phyloP scores from a whole-genome alignment of 2,329 filamentous ascomycete genomes.

The Orbilia quercus region DNA sequence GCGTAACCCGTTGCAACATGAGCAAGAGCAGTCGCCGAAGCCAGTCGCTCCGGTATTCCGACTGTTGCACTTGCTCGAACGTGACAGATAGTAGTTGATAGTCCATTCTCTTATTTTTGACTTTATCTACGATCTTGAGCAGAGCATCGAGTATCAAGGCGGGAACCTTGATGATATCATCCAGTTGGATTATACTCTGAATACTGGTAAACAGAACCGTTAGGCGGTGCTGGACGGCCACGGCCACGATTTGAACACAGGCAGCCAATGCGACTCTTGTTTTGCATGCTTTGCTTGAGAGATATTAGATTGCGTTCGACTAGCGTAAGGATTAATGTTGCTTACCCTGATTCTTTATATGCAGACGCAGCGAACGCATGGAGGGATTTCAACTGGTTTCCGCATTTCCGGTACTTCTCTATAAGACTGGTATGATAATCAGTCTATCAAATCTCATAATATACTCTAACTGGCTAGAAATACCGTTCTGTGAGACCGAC shows the following conservation, averaged over 20 bases:
- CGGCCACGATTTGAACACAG: conserved; percentile 57
- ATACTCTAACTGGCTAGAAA: background rate
- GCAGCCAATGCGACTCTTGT: conserved; percentile 58
- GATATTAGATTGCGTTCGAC: conserved; percentile 30
- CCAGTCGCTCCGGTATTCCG: conserved; percentile 52
- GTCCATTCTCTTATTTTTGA: conserved; percentile 68
- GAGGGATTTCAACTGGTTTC: conserved; percentile 60
- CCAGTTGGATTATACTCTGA: conserved; percentile 58
- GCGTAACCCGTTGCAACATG: conserved; percentile 40
- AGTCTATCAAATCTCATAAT: background rate
- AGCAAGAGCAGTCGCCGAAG: conserved; percentile 42
- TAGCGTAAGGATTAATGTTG: background rate
- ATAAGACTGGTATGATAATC: conserved; percentile 67
- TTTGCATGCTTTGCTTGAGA: conserved; percentile 31
- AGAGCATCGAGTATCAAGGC: conserved; percentile 61
- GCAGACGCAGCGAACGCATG: conserved; percentile 31
- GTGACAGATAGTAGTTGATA: conserved; percentile 68
- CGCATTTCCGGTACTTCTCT: conserved; percentile 62
- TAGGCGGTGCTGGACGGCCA: conserved; percentile 59
- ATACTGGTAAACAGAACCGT: conserved; percentile 57
- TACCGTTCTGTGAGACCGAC: conserved; percentile 62
- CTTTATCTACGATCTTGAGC: conserved; percentile 64
- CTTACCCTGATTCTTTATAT: conserved; percentile 37
- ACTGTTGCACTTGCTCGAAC: conserved; percentile 50
- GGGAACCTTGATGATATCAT: conserved; percentile 48